These are phyloP conservation scores for Tephrocybe rancida DNA, from an alignment of 768 basidiomycete genomes.

Conservation along the genomic window DNA sequence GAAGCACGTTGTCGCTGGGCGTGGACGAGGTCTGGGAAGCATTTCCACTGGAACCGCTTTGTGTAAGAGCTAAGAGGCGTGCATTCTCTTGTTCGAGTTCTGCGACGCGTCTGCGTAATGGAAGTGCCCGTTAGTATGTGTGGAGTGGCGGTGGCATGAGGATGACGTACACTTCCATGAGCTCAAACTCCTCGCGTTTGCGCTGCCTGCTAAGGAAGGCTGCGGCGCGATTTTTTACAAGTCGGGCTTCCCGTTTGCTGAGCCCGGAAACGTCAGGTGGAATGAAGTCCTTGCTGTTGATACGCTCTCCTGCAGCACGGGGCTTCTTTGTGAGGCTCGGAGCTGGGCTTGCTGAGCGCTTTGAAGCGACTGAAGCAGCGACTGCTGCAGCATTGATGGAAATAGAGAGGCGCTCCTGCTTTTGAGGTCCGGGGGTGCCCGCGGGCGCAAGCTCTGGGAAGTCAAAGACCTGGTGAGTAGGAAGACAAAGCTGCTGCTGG, in stretches of 20 bases:
- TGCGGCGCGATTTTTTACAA: slow-evolving; percentile 91
- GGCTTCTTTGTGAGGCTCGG: slow-evolving; percentile 41
- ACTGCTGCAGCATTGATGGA: slow-evolving; percentile 31
- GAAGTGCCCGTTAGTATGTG: slow-evolving; percentile 17
- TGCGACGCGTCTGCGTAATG: slow-evolving; percentile 67
- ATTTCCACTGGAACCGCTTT: slow-evolving; percentile 37
- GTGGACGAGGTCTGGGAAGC: slow-evolving; percentile 17
- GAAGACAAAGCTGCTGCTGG: slow-evolving; percentile 58
- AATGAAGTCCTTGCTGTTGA: slow-evolving; percentile 78
- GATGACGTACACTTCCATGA: slow-evolving; percentile 81
- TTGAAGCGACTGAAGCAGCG: slow-evolving; percentile 31
- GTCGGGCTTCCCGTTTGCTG: slow-evolving; percentile 86
- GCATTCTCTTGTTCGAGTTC: slow-evolving; percentile 86
- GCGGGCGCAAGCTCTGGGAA: slow-evolving; percentile 44
- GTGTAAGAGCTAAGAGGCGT: slow-evolving; percentile 63
- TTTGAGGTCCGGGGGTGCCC: slow-evolving; percentile 32
- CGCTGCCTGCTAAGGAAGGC: slow-evolving; percentile 90
- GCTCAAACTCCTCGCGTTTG: slow-evolving; percentile 91
- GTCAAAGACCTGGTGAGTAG: slow-evolving; percentile 78
- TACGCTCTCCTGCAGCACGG: slow-evolving; percentile 48
- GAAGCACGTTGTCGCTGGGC: slow-evolving; percentile 40
- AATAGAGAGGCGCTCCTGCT: slow-evolving; percentile 33
- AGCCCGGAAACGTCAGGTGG: slow-evolving; percentile 89
- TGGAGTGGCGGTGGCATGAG: slow-evolving; percentile 2
- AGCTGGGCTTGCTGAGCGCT: slow-evolving; percentile 50